Evolutionary conservation across 257 asterid genomes (phyloP).

Genomic region (Eucommia ulmoides): DNA sequence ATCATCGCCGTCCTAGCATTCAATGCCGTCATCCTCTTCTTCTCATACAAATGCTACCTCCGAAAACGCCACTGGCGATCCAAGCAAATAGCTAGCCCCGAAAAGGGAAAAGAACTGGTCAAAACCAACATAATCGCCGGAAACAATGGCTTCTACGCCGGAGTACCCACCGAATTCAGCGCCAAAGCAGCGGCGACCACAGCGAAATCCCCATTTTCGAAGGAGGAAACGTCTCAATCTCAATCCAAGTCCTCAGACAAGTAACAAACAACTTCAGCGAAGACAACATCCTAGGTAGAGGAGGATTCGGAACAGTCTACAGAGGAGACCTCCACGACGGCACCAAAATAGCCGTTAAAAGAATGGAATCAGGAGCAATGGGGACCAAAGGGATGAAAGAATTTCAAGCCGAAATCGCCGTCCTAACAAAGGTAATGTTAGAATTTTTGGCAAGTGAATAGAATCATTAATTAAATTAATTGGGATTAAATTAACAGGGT

Average conservation of each 20-base stretch:
- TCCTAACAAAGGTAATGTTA: conserved; percentile 91
- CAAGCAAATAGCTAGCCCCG: conserved; percentile 41
- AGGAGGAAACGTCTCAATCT: conserved; percentile 63
- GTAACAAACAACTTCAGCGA: conserved; percentile 74
- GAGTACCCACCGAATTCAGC: conserved; percentile 46
- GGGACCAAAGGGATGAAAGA: conserved; percentile 89
- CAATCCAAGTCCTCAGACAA: conserved; percentile 71
- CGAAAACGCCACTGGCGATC: conserved; percentile 41
- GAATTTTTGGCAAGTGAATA: too few species aligned
- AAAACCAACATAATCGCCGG: conserved; percentile 24
- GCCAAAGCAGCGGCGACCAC: conserved; percentile 74
- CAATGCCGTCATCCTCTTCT: conserved; percentile 47
- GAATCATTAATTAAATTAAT: too few species aligned
- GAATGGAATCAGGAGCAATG: conserved; percentile 86
- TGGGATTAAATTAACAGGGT: too few species aligned
- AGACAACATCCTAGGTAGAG: conserved; percentile 63
- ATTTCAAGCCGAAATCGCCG: conserved; percentile 89
- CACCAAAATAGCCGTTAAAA: conserved; percentile 88
- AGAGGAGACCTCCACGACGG: conserved; percentile 89
- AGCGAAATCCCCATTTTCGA: conserved; percentile 53
- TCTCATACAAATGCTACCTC: conserved; percentile 53
- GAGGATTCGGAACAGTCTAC: conserved; percentile 88
- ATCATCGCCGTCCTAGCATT: conserved; percentile 49
- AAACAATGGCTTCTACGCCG: conserved; percentile 30
- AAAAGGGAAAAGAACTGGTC: conserved; percentile 46